Percentiles rank a stretch among this genome's conserved stretches.
Evolutionary conservation across 257 asterid species (phyloP).

Genomic region (Fraxinus anomala): DNA sequence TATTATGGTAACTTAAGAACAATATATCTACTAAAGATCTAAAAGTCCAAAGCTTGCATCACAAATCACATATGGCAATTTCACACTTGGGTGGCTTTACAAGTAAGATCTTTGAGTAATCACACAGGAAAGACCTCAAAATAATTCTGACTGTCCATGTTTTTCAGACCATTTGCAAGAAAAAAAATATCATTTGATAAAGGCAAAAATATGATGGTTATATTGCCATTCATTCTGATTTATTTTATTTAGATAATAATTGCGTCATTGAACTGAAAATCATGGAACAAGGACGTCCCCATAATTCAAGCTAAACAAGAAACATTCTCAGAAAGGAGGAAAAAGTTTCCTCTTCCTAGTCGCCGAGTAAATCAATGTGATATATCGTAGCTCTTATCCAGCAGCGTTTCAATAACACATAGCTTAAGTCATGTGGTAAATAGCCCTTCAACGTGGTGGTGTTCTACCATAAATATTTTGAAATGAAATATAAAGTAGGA

Average conservation of each 20-base stretch:
- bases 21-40: not conserved
- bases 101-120: not conserved
- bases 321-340: not conserved
- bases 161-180: not conserved
- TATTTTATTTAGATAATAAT: not conserved
- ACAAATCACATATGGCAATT: not conserved
- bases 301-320: not conserved
- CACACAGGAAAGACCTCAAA: not conserved
- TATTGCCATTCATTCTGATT: not conserved
- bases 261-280: not conserved
- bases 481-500: not conserved
- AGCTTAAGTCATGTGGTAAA: too few relatives aligned
- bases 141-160: not conserved
- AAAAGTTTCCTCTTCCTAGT: too few relatives aligned
- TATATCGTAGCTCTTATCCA: too few relatives aligned
- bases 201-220: not conserved
- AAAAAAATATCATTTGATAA: not conserved
- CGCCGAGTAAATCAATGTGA: too few relatives aligned
- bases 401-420: too few relatives aligned
- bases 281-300: not conserved
- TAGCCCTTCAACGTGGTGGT: too few relatives aligned
- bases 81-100: not conserved
- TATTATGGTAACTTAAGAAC: not conserved
- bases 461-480: too few relatives aligned
- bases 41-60: not conserved